phyloP scores from a whole-genome alignment of 345 rosid genomes.

The Garcia nutans region DNA sequence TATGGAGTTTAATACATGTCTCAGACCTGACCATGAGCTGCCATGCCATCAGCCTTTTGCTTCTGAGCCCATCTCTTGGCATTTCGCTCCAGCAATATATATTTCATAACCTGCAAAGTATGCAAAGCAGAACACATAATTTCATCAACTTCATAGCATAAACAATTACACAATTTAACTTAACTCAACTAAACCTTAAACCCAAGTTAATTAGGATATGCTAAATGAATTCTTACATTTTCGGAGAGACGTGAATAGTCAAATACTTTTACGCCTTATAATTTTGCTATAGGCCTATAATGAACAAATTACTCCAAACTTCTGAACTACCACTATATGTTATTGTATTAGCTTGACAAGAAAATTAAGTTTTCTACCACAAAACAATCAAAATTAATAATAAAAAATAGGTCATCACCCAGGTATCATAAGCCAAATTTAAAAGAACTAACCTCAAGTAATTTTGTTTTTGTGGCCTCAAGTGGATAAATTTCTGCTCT shows the following conservation, averaged over 20 bases:
- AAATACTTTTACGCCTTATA: too few species aligned
- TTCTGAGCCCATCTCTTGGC: conserved; percentile 14
- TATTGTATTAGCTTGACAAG: neutral
- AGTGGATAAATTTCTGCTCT: conserved; percentile 12
- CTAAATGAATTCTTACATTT: too few species aligned
- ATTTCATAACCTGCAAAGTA: conserved; percentile 18
- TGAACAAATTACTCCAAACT: neutral
- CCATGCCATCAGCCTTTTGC: neutral
- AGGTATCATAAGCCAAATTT: neutral
- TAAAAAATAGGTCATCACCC: neutral
- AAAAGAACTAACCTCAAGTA: neutral
- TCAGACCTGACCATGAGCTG: conserved; percentile 8
- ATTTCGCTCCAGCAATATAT: conserved; percentile 14
- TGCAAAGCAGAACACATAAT: neutral
- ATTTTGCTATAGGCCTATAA: too few species aligned
- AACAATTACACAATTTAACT: too few species aligned
- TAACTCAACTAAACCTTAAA: too few species aligned
- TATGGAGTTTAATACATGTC: neutral
- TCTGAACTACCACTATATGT: neutral
- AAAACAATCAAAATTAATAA: neutral
- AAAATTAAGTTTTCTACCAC: neutral
- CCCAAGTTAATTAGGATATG: too few species aligned
- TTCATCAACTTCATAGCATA: neutral
- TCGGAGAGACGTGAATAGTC: too few species aligned
- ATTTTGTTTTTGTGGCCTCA: conserved; percentile 3